Evolutionary conservation across 1,139 yeast genomes (phyloP).

Genomic region (Lodderomyces theae): DNA sequence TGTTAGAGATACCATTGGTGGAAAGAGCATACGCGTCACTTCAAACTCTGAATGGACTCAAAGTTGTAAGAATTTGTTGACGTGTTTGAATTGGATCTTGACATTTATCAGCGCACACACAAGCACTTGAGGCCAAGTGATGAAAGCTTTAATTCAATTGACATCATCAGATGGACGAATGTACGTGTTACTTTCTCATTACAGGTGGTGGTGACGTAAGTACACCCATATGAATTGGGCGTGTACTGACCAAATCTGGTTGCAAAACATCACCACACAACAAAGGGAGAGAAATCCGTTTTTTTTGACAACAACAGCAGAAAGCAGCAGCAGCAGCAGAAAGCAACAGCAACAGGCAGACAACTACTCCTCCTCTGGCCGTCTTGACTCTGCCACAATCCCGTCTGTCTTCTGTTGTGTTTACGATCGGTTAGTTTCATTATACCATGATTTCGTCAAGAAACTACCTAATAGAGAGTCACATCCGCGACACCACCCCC

Average conservation of each 20-base stretch:
- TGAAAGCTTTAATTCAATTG: too few species aligned
- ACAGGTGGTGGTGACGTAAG: too few species aligned
- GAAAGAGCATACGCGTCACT: slow-evolving; percentile 68
- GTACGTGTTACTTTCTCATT: too few species aligned
- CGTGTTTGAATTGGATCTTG: slow-evolving; percentile 61
- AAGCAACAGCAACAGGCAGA: too few species aligned
- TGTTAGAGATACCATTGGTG: slow-evolving; percentile 69
- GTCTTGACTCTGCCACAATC: not conserved
- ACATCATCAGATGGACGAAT: too few species aligned
- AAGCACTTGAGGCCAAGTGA: too few species aligned
- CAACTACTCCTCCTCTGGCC: not conserved
- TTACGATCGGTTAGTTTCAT: too few species aligned
- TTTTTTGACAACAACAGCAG: too few species aligned
- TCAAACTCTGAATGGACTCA: slow-evolving; percentile 86
- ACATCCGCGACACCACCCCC: slow-evolving; percentile 10
- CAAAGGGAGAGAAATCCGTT: too few species aligned
- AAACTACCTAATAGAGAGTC: slow-evolving; percentile 3
- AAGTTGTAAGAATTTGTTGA: slow-evolving; percentile 78
- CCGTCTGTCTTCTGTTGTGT: not conserved
- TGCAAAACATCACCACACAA: slow-evolving; percentile 3
- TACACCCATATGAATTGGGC: too few species aligned
- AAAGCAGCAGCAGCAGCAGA: too few species aligned
- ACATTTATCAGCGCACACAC: slow-evolving; percentile 43
- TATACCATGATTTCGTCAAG: not conserved
- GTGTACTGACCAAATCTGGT: slow-evolving; percentile 1